Percentiles rank a stretch among this genome's conserved stretches.
Evolutionary conservation across 352 stramenopile genomes (phyloP).

Genomic region (Phytophthora ohioensis): DNA sequence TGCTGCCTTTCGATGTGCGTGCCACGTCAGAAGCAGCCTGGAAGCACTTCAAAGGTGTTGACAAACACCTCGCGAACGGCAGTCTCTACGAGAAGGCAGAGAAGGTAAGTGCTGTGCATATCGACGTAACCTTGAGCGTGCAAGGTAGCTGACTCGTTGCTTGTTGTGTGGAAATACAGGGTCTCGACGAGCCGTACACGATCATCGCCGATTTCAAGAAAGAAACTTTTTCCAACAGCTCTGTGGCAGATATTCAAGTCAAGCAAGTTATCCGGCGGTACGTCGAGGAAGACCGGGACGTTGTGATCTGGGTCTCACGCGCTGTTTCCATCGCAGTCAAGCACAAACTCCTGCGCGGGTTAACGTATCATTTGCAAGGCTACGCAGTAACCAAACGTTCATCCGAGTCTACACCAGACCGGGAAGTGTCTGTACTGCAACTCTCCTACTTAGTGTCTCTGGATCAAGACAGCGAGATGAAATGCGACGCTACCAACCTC

Average conservation of each 20-base stretch:
- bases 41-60: constrained; percentile 36
- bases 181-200: constrained; percentile 42
- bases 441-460: constrained; percentile 30
- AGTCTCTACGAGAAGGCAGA: constrained; percentile 39
- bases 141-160: background rate
- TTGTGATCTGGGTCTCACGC: constrained; percentile 48
- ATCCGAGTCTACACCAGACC: constrained; percentile 10
- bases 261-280: constrained; percentile 63
- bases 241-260: constrained; percentile 51
- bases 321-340: constrained; percentile 59
- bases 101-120: constrained; percentile 19
- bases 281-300: constrained; percentile 51
- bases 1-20: constrained; percentile 32
- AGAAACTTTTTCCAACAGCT: constrained; percentile 48
- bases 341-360: constrained; percentile 38
- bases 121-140: background rate
- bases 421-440: constrained; percentile 20
- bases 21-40: constrained; percentile 29
- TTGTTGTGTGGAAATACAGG: constrained; percentile 13
- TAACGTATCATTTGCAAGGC: constrained; percentile 53
- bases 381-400: constrained; percentile 49
- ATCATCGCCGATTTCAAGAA: constrained; percentile 63
- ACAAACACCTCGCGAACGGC: constrained; percentile 37
- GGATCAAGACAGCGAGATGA: constrained; percentile 20
- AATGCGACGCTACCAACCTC: constrained; percentile 9